Conservation (phyloP, 345 rosid species). For the Cardamine chenopodiifolia region DNA sequence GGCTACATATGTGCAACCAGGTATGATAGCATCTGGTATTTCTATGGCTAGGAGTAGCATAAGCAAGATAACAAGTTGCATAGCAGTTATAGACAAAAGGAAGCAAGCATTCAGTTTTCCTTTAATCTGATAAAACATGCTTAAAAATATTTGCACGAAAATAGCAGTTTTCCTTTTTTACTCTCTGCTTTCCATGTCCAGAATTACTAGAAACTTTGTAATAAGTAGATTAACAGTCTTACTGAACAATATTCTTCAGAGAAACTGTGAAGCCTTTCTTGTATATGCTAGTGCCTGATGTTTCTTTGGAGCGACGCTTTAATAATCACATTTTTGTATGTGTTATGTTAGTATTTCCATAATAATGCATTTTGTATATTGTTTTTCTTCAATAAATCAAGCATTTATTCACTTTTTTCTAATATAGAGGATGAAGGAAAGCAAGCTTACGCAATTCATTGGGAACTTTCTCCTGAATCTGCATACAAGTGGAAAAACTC, state of each 20-base stretch:
- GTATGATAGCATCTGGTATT: slow-evolving; percentile 44
- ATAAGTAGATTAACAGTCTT: not conserved
- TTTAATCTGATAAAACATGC: not conserved
- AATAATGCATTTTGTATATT: not conserved
- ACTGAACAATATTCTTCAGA: not conserved
- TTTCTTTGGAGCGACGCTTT: not conserved
- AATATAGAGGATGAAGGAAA: slow-evolving; percentile 63
- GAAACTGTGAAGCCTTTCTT: slow-evolving; percentile 3
- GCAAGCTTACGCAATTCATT: slow-evolving; percentile 87
- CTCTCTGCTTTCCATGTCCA: slow-evolving; percentile 16
- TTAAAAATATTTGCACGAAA: not conserved
- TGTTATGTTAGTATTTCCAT: slow-evolving; percentile 8
- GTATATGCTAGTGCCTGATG: slow-evolving; percentile 12
- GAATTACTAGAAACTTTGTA: slow-evolving; percentile 7
- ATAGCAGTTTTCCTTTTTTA: not conserved
- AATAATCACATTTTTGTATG: not conserved
- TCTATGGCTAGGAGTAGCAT: slow-evolving; percentile 22
- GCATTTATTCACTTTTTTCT: slow-evolving; percentile 7
- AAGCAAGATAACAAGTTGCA: slow-evolving; percentile 18
- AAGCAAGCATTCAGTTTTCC: slow-evolving; percentile 9
- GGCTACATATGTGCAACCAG: slow-evolving; percentile 94
- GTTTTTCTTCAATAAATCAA: not conserved
- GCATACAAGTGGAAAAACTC: slow-evolving; percentile 80
- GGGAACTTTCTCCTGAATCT: slow-evolving; percentile 90
- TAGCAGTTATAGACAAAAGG: slow-evolving; percentile 7